A percentile compares a stretch with the other conserved stretches of the same genome.
Evolutionary conservation across 805 yeast genomes (phyloP).

Genomic region (Candida rishiriensis): DNA sequence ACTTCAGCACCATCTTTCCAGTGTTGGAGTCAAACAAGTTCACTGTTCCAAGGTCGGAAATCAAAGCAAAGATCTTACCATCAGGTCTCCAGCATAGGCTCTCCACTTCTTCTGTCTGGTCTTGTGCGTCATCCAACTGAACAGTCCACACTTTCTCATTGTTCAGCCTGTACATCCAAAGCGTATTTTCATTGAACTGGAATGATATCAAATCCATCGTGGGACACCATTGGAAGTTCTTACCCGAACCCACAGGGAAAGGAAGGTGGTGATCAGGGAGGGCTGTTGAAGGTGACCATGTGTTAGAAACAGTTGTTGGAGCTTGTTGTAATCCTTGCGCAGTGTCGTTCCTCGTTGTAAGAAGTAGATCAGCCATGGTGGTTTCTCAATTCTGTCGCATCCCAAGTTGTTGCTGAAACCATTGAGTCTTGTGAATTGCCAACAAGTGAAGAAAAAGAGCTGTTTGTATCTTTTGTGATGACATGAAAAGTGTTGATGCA

Average conservation of each 20-base stretch:
- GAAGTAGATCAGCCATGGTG: no score
- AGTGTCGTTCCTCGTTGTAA: no score
- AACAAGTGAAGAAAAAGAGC: no score
- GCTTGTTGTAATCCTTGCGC: no score
- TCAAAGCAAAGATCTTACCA: slow-evolving; percentile 28
- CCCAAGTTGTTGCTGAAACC: no score
- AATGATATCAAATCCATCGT: slow-evolving; percentile 32
- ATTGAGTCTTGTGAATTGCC: no score
- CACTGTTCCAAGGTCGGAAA: slow-evolving; percentile 19
- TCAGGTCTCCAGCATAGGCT: slow-evolving; percentile 28
- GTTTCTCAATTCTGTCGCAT: no score
- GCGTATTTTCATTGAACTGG: slow-evolving; percentile 22
- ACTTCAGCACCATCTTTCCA: slow-evolving; percentile 23
- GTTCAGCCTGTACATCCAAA: slow-evolving; percentile 29
- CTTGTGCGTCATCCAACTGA: slow-evolving; percentile 16
- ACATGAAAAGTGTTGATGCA: no score
- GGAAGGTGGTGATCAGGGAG: slow-evolving; percentile 15
- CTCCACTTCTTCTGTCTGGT: slow-evolving; percentile 7
- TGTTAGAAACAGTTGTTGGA: no score
- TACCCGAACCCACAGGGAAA: slow-evolving; percentile 13
- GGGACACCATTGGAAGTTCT: slow-evolving; percentile 28
- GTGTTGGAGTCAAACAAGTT: slow-evolving; percentile 26
- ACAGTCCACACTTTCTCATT: slow-evolving; percentile 32
- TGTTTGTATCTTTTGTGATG: no score
- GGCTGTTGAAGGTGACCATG: no score